phyloP scores from a whole-genome alignment of 2,329 filamentous ascomycete species.

The Fusarium sp. region DNA sequence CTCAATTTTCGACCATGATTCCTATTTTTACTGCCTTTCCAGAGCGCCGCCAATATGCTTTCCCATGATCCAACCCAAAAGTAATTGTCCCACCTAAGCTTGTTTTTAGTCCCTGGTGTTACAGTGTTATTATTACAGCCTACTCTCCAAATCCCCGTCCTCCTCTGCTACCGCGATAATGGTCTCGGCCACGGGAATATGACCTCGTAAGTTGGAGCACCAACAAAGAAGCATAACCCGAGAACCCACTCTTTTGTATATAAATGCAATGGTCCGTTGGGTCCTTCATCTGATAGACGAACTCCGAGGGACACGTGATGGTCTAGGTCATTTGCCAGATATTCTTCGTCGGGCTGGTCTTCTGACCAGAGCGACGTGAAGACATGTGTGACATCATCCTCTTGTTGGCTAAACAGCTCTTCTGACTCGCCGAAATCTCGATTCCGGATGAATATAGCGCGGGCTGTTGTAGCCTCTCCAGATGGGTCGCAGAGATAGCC shows the following conservation, averaged over 20 bases:
- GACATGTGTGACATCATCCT: not conserved
- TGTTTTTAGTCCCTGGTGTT: not conserved
- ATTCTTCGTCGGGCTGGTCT: constrained; percentile 8
- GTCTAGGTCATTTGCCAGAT: constrained; percentile 32
- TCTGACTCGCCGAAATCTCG: not conserved
- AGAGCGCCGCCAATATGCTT: too few relatives aligned
- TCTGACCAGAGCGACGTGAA: constrained; percentile 36
- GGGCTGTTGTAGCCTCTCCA: not conserved
- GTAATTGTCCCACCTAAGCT: rapidly evolving
- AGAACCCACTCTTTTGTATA: constrained; percentile 32
- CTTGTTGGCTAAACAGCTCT: not conserved
- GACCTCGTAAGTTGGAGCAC: constrained; percentile 11
- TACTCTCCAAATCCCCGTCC: rapidly evolving
- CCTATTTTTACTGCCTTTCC: too few relatives aligned
- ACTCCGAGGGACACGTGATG: constrained; percentile 39
- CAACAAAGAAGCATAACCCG: constrained; percentile 39
- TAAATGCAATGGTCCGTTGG: constrained; percentile 7
- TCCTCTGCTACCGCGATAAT: rapidly evolving
- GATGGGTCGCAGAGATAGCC: constrained; percentile 20
- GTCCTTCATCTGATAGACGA: not conserved
- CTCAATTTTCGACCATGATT: too few relatives aligned
- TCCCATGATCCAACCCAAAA: not conserved
- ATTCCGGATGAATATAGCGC: constrained; percentile 24
- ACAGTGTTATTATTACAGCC: not conserved
- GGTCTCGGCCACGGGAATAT: constrained; percentile 38